Evolutionary conservation across 108 stramenopile species (phyloP), one percentile per base, ranked within the genome.

Genomic region (Cyclotella sp.): DNA sequence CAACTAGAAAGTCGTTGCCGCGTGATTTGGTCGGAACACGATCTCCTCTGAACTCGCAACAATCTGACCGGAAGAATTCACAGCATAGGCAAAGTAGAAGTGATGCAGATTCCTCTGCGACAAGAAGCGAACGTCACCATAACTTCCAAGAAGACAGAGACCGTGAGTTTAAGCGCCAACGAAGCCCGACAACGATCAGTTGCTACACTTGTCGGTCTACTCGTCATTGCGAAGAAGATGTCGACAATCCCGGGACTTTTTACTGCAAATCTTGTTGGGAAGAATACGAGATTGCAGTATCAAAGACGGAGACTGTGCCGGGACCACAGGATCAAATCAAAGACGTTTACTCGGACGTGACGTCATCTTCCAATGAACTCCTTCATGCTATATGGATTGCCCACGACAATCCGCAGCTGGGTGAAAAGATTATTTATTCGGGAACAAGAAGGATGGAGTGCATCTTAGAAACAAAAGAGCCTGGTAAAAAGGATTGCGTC

Each of bases 201-300:
- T 87, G 87, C 53, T 67, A 75, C 27, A 87, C 87, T 30, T 87
- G 87, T 62, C 72, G 68, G 10, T 77, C 84, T 18, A 63, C 34
- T 54, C 60, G 58, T 22, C 70, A 79, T 39, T 87, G 83, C 46
- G 87, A 87, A 58, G 84, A 85, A 75, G 87, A 87, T 73, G 45
- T 82, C 27, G 87, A 87, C 55, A 78, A 84, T 63, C 82, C 78
- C 9, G 87, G 84, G 30, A 70, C 49, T 8, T 85, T 70, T 44
- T 87, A 87, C 76, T 87, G 87, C 78, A 70, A 59, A 61, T 57
- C 57, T 22, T 87, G 87, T 51, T 87, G 87, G 87, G 84, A 87
- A 7, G 82, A 87, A 45, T 87, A 87, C 52, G 86, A 87, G 45
- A 29, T 30, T 64, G 63, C 19, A 26, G 15, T 65, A 44, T 24